Percentiles rank a stretch among this genome's conserved stretches.
phyloP scores from a whole-genome alignment of 345 rosid species.

The Aethionema arabicum region DNA sequence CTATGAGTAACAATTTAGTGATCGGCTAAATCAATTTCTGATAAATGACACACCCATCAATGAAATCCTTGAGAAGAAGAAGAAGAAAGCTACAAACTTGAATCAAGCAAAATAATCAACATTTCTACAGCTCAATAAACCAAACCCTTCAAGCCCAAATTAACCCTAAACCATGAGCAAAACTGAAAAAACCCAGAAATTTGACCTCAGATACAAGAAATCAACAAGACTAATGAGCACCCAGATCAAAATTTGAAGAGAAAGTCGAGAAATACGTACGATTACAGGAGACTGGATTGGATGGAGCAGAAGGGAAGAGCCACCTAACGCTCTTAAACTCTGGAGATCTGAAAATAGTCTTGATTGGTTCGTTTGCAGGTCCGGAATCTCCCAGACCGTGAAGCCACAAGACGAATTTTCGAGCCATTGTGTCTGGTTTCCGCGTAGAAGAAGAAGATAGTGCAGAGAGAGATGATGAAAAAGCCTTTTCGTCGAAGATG shows the following conservation, averaged over 20 bases:
- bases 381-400: conserved; percentile 87
- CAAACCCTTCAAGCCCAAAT: not conserved
- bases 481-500: conserved; percentile 32
- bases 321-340: conserved; percentile 62
- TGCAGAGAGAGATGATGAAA: conserved; percentile 20
- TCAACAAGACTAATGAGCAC: not conserved
- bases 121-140: not conserved
- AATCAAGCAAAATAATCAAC: not conserved
- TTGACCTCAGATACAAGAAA: not conserved
- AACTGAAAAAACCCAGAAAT: too few species aligned
- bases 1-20: too few species aligned
- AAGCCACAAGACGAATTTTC: conserved; percentile 80
- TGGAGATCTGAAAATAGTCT: conserved; percentile 56
- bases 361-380: conserved; percentile 87
- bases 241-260: not conserved
- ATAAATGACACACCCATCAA: not conserved
- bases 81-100: not conserved
- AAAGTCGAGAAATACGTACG: conserved; percentile 12
- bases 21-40: too few species aligned
- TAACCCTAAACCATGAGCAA: not conserved
- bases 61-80: not conserved
- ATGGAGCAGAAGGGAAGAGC: conserved; percentile 87
- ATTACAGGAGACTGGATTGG: conserved; percentile 69
- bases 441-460: conserved; percentile 25
- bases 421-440: conserved; percentile 45